Evolutionary conservation across 805 yeast genomes (phyloP).

Genomic region (Sporopachydermia lactativora): DNA sequence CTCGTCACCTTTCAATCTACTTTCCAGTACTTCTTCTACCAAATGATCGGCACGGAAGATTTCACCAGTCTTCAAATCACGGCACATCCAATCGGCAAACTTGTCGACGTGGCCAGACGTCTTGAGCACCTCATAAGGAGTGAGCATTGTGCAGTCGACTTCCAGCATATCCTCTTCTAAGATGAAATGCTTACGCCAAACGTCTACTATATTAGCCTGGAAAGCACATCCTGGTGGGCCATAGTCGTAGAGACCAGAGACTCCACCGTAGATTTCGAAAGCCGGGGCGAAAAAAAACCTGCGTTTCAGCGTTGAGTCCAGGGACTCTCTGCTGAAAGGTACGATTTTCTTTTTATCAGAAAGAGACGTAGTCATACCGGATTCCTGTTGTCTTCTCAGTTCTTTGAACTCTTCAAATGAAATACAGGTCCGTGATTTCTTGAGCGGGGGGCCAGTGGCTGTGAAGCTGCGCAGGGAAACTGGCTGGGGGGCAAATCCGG

Average conservation of each 20-base stretch:
- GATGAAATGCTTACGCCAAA: slow-evolving; percentile 96
- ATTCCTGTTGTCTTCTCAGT: not conserved
- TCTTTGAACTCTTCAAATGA: not conserved
- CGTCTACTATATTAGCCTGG: slow-evolving; percentile 89
- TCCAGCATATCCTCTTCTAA: slow-evolving; percentile 98
- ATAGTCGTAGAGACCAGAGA: slow-evolving; percentile 92
- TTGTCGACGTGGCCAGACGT: slow-evolving; percentile 99
- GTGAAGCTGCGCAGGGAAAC: no score
- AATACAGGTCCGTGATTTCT: no score
- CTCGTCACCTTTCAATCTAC: slow-evolving; percentile 92
- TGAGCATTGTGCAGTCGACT: slow-evolving; percentile 95
- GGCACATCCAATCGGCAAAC: slow-evolving; percentile 99
- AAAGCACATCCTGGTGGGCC: slow-evolving; percentile 99
- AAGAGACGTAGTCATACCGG: slow-evolving; percentile 7
- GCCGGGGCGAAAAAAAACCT: slow-evolving; percentile 97
- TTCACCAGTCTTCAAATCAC: slow-evolving; percentile 91
- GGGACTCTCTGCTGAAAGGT: slow-evolving; percentile 67
- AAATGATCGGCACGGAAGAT: slow-evolving; percentile 97
- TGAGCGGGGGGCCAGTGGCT: no score
- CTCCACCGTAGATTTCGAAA: slow-evolving; percentile 96
- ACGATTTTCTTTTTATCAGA: slow-evolving; percentile 4
- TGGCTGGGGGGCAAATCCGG: no score
- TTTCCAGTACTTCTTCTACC: slow-evolving; percentile 94
- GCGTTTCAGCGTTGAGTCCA: slow-evolving; percentile 86
- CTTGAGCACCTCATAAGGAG: slow-evolving; percentile 94